Percentiles rank a stretch among this genome's conserved stretches.
phyloP scores from a whole-genome alignment of 495 filamentous ascomycete species.

The Penicillium dipodomyicola region DNA sequence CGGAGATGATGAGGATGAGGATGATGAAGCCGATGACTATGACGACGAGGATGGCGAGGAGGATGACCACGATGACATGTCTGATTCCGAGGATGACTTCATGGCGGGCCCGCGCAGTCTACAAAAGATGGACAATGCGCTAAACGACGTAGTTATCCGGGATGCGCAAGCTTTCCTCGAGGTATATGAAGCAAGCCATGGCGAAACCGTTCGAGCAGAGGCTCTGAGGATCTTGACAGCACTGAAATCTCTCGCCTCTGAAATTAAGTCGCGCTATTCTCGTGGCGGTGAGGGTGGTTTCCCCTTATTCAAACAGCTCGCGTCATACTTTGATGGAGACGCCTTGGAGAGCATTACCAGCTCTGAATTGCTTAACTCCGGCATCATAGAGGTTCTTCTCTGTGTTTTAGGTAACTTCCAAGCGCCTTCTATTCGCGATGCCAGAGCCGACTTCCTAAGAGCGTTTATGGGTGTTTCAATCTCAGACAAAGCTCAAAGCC shows the following conservation, averaged over 20 bases:
- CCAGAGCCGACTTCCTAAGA: slow-evolving; percentile 81
- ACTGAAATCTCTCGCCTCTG: slow-evolving; percentile 65
- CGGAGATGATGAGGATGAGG: slow-evolving; percentile 52
- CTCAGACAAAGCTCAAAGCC: slow-evolving; percentile 58
- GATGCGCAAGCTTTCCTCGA: slow-evolving; percentile 81
- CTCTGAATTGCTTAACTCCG: slow-evolving; percentile 86
- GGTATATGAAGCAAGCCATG: slow-evolving; percentile 72
- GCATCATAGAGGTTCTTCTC: slow-evolving; percentile 79
- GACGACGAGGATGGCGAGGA: slow-evolving; percentile 61
- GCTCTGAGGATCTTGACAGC: slow-evolving; percentile 71
- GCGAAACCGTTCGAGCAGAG: slow-evolving; percentile 69
- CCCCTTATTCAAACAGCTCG: slow-evolving; percentile 71
- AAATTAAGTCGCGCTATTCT: slow-evolving; percentile 69
- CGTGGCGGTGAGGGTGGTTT: slow-evolving; percentile 48
- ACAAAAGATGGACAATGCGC: slow-evolving; percentile 53
- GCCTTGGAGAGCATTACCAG: slow-evolving; percentile 93
- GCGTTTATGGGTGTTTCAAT: slow-evolving; percentile 85
- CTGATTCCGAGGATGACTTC: slow-evolving; percentile 65
- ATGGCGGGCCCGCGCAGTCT: slow-evolving; percentile 45
- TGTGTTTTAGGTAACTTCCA: slow-evolving; percentile 71
- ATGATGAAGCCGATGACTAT: slow-evolving; percentile 53
- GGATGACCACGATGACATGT: slow-evolving; percentile 61
- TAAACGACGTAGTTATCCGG: slow-evolving; percentile 70
- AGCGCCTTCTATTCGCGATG: slow-evolving; percentile 46
- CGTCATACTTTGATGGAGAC: slow-evolving; percentile 85